Evolutionary conservation across 1,284 basidiomycete genomes (phyloP), one percentile per base, ranked within the genome.

Genomic region (Ustilago cynodontis): DNA sequence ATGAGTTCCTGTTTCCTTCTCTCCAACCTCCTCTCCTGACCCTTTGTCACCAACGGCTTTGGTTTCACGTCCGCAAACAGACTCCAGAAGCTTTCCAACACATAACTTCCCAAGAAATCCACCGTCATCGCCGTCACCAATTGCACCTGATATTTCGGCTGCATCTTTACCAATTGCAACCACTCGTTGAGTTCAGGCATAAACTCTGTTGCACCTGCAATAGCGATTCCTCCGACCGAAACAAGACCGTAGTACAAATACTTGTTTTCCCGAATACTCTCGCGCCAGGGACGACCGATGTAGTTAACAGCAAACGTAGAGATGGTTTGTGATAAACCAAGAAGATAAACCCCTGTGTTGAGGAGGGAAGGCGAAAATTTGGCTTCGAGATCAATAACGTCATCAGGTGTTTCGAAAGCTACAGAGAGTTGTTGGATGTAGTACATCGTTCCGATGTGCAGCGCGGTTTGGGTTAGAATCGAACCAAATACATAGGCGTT

Each of bases 141-240:
- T 14, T 59, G 56, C 18, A 68, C 28, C 71, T 80, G 80, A 65
- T 96, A 94, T 45, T 87, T 82, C 33, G 86, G 84, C 51, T 91
- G 87, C 94, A 99, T 96, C 86, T 93, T 93, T 28, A 98, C 94
- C 43, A 99, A 92, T 87, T 99, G 96, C 49, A 99, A 89, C 96
- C 96, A 99, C 39, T 93, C 88, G 87, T 97, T 99, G 75, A 98
- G 86, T 87, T 99, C 97, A 1, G 97, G 96, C 84, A 98, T 88
- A 79, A 98, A 92, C 86, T 99, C 94, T 26, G 80, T 64, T 8
- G 78, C 82, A 7, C 80, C 81, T 0, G 77, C 71, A 52, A 81
- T 76, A 2, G 84, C 84, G 31, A 86, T 77, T 8, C 67, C 83
- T 9, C 76, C 77, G 4, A 79, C 77, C 16, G 61, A 55, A 2